A percentile compares a stretch with the other conserved stretches of the same genome.
Conservation (phyloP, 1,284 basidiomycete species). For the Schizopora paradoxa region DNA sequence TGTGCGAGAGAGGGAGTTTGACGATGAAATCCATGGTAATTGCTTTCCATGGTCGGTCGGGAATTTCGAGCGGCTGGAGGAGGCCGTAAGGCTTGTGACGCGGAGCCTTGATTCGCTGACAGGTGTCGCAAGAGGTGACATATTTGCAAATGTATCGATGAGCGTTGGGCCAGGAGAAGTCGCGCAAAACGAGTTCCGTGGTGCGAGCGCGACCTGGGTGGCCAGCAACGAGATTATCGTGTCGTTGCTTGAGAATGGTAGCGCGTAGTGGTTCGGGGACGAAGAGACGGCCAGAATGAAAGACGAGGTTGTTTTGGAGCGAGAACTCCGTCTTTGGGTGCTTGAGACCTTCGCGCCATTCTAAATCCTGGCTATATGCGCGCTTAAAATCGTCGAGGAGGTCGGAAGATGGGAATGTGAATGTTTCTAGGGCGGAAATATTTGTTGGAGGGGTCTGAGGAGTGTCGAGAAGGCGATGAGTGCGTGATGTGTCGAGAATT, state of each 20-base stretch:
- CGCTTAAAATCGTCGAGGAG: no score
- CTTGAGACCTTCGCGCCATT: no score
- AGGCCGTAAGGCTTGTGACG: conserved; percentile 19
- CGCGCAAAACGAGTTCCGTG: conserved; percentile 3
- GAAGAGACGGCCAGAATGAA: no score
- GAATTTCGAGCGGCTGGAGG: conserved; percentile 20
- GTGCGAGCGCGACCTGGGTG: conserved; percentile 17
- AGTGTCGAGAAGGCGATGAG: no score
- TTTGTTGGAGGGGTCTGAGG: no score
- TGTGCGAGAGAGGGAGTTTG: conserved; percentile 26
- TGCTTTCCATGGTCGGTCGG: conserved; percentile 26
- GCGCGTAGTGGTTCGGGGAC: no score
- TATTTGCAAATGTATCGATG: conserved; percentile 14
- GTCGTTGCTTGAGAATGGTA: conserved; percentile 13
- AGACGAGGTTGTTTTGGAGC: no score
- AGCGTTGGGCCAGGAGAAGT: conserved; percentile 20
- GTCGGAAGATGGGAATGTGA: no score
- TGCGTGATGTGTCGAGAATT: no score
- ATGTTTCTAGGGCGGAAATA: no score
- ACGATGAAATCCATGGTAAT: conserved; percentile 34
- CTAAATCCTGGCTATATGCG: no score
- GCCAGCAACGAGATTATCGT: conserved; percentile 17
- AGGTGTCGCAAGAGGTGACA: conserved; percentile 21
- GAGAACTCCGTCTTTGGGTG: no score
- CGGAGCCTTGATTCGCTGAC: conserved; percentile 19